phyloP scores from a whole-genome alignment of 208 protist genomes.

The Blechomonas ayalai region DNA sequence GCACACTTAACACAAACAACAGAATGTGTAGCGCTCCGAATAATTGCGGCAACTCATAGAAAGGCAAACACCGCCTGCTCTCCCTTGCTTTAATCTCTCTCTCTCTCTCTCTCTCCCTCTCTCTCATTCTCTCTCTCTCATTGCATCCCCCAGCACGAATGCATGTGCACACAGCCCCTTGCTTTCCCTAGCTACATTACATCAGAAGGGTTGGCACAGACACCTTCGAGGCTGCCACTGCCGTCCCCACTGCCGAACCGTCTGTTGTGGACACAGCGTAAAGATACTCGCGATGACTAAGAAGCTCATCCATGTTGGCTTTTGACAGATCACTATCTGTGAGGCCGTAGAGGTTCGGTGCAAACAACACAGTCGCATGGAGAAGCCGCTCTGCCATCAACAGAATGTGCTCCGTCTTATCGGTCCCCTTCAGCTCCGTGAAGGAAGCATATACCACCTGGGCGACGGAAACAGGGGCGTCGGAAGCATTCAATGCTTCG shows the following conservation, averaged over 20 bases:
- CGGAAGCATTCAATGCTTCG: conserved; percentile 5
- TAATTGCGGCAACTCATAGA: too few species aligned
- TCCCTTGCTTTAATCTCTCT: background rate
- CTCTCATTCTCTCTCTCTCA: conserved; percentile 1
- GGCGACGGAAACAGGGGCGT: conserved; percentile 10
- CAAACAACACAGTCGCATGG: conserved; percentile 42
- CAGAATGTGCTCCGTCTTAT: conserved; percentile 62
- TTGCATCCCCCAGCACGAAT: too few species aligned
- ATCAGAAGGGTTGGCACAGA: conserved; percentile 43
- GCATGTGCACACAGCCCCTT: too few species aligned
- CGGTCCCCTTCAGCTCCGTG: conserved; percentile 29
- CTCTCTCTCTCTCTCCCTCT: conserved; percentile 1
- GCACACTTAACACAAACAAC: too few species aligned
- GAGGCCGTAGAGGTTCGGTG: conserved; percentile 71
- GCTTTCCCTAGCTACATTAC: conserved; percentile 12
- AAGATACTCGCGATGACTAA: conserved; percentile 40
- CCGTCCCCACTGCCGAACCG: conserved; percentile 13
- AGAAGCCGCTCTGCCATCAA: conserved; percentile 40
- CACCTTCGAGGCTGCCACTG: conserved; percentile 47
- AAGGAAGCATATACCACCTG: conserved; percentile 69
- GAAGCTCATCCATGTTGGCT: conserved; percentile 68
- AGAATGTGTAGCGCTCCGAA: too few species aligned
- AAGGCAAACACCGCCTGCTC: too few species aligned
- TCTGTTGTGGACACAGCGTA: conserved; percentile 32
- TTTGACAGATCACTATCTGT: conserved; percentile 76